Evolutionary conservation across 768 basidiomycete species (phyloP).

Genomic region (Galerina marginata): DNA sequence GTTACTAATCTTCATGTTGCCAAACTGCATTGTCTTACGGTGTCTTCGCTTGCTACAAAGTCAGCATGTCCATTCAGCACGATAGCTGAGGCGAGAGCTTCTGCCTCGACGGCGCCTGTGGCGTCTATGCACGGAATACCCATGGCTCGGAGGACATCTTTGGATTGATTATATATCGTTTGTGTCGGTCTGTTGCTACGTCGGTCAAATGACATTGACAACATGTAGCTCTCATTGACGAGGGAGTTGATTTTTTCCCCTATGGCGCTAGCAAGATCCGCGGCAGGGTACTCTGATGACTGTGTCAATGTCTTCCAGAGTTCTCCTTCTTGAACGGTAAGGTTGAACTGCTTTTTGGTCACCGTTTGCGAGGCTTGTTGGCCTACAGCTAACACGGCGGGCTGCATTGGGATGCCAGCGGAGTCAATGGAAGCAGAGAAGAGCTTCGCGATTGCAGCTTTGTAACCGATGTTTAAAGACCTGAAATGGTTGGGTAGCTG

Average conservation of each 20-base stretch:
- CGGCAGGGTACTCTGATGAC: background rate
- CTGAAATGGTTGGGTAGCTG: conserved; percentile 45
- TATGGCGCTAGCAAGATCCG: background rate
- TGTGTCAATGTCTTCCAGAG: conserved; percentile 51
- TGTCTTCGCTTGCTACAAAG: conserved; percentile 91
- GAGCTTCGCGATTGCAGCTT: conserved; percentile 50
- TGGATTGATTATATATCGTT: conserved; percentile 73
- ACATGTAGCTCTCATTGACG: conserved; percentile 53
- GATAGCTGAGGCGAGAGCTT: conserved; percentile 82
- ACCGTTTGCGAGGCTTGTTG: conserved; percentile 51
- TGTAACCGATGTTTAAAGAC: conserved; percentile 56
- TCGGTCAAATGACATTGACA: conserved; percentile 70
- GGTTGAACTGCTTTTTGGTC: conserved; percentile 66
- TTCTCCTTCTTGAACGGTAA: conserved; percentile 63
- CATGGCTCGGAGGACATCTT: conserved; percentile 74
- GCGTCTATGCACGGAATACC: conserved; percentile 81
- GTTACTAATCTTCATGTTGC: background rate
- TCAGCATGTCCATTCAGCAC: conserved; percentile 80
- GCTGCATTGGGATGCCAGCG: background rate
- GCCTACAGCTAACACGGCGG: conserved; percentile 22
- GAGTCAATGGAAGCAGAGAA: conserved; percentile 39
- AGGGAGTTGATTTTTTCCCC: conserved; percentile 34
- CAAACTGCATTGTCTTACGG: conserved; percentile 48
- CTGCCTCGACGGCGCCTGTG: conserved; percentile 77
- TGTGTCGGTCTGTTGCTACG: conserved; percentile 65